Percentiles rank a stretch among this genome's conserved stretches.
phyloP scores from a whole-genome alignment of 352 stramenopile species.

The Thraustochytrium sp. region DNA sequence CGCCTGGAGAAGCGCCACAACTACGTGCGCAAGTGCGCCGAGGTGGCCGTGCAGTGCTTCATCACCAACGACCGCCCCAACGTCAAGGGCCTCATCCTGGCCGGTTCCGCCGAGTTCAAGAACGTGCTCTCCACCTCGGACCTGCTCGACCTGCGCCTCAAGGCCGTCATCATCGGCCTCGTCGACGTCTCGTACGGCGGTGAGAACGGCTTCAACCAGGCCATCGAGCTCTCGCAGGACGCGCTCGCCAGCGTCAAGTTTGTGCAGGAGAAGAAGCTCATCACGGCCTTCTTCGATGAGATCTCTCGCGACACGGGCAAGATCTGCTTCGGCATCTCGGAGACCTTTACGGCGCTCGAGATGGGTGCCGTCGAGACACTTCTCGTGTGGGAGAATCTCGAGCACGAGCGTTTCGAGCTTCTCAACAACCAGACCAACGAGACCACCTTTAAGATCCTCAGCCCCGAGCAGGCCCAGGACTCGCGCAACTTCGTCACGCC shows the following conservation, averaged over 20 bases:
- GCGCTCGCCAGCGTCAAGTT: conserved; percentile 98
- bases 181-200: conserved; percentile 99
- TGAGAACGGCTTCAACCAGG: conserved; percentile 99
- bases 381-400: conserved; percentile 99
- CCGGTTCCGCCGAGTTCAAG: conserved; percentile 98
- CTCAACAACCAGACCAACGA: conserved; percentile 83
- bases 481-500: conserved; percentile 89
- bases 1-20: conserved; percentile 99
- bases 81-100: conserved; percentile 93
- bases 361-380: conserved; percentile 96
- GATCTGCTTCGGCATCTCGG: conserved; percentile 97
- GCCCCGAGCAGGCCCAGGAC: conserved; percentile 74
- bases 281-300: conserved; percentile 99
- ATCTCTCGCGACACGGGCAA: conserved; percentile 97
- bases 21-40: conserved; percentile 97
- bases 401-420: conserved; percentile 85
- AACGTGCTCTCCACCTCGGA: conserved; percentile 88
- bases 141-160: conserved; percentile 93
- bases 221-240: conserved; percentile 95
- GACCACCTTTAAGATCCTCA: conserved; percentile 75
- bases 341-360: conserved; percentile 97
- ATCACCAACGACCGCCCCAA: conserved; percentile 96
- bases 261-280: conserved; percentile 99
- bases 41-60: conserved; percentile 96
- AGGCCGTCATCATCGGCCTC: conserved; percentile 93